These are phyloP conservation scores for Phoma sp. DNA, from an alignment of 2,329 filamentous ascomycete species.

Conservation along the genomic window DNA sequence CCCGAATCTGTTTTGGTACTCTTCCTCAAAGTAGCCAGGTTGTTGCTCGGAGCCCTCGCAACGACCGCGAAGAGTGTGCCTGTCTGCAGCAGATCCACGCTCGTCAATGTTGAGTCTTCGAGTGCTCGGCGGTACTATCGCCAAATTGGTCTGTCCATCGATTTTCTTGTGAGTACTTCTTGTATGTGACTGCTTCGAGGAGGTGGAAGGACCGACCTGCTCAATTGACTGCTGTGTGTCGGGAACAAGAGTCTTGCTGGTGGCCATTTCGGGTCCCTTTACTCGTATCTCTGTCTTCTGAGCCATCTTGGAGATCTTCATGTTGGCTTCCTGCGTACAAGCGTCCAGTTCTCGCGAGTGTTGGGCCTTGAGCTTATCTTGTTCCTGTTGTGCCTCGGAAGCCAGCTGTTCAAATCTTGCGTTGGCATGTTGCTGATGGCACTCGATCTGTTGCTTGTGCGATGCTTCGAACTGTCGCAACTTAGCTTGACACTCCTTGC, in stretches of 20 bases:
- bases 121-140: neutral
- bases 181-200: neutral
- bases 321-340: neutral
- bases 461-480: conserved; percentile 18
- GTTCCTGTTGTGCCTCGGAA: neutral
- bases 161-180: conserved; percentile 29
- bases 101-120: neutral
- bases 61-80: neutral
- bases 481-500: conserved; percentile 26
- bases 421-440: conserved; percentile 18
- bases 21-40: conserved; percentile 2
- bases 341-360: neutral
- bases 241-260: neutral
- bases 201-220: neutral
- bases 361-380: neutral
- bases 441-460: conserved; percentile 22
- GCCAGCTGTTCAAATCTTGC: conserved; percentile 13
- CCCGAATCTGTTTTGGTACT: conserved; percentile 15
- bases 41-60: neutral
- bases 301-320: neutral
- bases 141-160: conserved; percentile 25
- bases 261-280: no score
- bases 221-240: conserved; percentile 1
- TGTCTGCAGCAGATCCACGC: neutral
- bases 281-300: neutral